phyloP scores from a whole-genome alignment of 176 grass and related monocot species.

The Guadua angustifolia region DNA sequence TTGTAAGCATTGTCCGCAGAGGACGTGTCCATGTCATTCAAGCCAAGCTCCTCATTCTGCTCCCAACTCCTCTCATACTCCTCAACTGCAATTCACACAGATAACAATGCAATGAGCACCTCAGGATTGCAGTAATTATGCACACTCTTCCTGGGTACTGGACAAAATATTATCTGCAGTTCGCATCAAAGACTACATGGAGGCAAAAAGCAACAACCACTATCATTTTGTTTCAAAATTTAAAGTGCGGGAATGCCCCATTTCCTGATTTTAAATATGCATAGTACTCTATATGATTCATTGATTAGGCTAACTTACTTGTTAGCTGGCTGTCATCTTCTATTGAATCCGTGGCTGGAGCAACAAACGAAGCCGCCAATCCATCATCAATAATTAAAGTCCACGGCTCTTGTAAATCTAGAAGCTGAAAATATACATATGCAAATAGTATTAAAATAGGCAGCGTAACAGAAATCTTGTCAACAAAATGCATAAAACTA shows the following conservation, averaged over 20 bases:
- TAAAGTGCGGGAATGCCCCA: not conserved
- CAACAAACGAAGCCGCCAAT: constrained; percentile 83
- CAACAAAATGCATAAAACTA: too few species aligned
- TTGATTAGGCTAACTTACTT: constrained; percentile 59
- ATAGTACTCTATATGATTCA: not conserved
- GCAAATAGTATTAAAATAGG: not conserved
- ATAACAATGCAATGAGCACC: not conserved
- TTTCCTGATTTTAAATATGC: not conserved
- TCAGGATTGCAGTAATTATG: not conserved
- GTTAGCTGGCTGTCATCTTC: constrained; percentile 79
- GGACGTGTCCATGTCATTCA: constrained; percentile 98
- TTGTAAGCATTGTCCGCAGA: constrained; percentile 74
- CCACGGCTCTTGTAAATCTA: constrained; percentile 82
- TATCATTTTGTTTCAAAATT: not conserved
- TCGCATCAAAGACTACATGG: not conserved
- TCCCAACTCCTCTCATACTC: constrained; percentile 85
- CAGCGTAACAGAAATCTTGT: not conserved
- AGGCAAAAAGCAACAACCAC: not conserved
- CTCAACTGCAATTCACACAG: constrained; percentile 64
- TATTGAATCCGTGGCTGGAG: constrained; percentile 66
- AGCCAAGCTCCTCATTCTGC: constrained; percentile 92
- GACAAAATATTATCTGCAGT: not conserved
- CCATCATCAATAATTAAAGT: constrained; percentile 88
- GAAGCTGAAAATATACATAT: constrained; percentile 58
- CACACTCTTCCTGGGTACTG: not conserved